Evolutionary conservation across 1,139 yeast species (phyloP).

Genomic region (Lodderomyces margitis): DNA sequence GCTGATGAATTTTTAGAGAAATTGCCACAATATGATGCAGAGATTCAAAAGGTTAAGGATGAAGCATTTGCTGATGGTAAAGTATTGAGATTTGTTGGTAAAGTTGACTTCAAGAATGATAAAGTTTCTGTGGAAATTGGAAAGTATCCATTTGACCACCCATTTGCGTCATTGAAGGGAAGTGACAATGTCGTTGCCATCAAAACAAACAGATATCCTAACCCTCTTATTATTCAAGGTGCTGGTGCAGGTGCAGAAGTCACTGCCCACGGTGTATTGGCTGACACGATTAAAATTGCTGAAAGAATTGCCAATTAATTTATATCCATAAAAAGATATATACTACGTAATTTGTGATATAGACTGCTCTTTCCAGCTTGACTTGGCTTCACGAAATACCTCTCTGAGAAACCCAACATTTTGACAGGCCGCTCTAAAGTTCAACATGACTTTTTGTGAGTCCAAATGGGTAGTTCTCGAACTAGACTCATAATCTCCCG

Average conservation of each 20-base stretch:
- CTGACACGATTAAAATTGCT: conserved; percentile 87
- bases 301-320: conserved; percentile 66
- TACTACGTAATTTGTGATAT: conserved; percentile 11
- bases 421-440: conserved; percentile 63
- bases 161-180: conserved; percentile 93
- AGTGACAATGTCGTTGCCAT: conserved; percentile 94
- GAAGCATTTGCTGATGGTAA: conserved; percentile 81
- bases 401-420: conserved; percentile 45
- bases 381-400: conserved; percentile 60
- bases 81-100: conserved; percentile 91
- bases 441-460: conserved; percentile 71
- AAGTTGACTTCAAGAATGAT: conserved; percentile 70
- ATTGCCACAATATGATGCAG: conserved; percentile 79
- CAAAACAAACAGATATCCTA: conserved; percentile 85
- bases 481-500: conserved; percentile 25
- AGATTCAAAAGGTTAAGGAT: conserved; percentile 71
- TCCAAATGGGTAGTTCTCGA: conserved; percentile 43
- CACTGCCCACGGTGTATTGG: conserved; percentile 97
- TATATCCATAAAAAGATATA: conserved; percentile 7
- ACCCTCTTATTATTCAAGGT: conserved; percentile 94
- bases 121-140: conserved; percentile 83
- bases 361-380: conserved; percentile 40
- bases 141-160: conserved; percentile 82
- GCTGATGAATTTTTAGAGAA: conserved; percentile 77
- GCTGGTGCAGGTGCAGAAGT: conserved; percentile 99